Conservation (phyloP, 768 basidiomycete genomes). For the Russula emetica region DNA sequence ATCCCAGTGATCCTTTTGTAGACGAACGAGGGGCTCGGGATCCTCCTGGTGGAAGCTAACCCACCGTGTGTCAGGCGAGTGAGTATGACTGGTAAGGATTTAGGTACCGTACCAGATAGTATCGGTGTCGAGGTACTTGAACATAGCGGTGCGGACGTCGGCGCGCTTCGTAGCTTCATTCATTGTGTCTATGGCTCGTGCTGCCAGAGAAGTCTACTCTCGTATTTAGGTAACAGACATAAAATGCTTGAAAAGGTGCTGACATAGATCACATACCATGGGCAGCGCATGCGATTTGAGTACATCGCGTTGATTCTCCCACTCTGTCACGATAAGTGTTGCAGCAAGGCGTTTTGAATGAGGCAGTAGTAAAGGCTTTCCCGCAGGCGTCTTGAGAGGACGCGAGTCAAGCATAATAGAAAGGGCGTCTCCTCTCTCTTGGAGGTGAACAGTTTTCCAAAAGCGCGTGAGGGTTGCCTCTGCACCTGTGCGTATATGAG, state of each 20-base stretch:
- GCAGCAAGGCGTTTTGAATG: conserved; percentile 66
- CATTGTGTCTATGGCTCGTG: conserved; percentile 85
- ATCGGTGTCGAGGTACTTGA: conserved; percentile 91
- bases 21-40: conserved; percentile 65
- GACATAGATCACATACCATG: conserved; percentile 51
- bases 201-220: conserved; percentile 78
- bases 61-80: conserved; percentile 11
- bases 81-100: background rate
- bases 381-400: conserved; percentile 82
- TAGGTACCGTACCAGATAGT: conserved; percentile 66
- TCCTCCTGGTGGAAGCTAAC: conserved; percentile 77
- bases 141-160: conserved; percentile 62
- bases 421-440: conserved; percentile 49
- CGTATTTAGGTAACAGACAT: background rate
- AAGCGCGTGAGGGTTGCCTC: conserved; percentile 85
- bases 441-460: conserved; percentile 89
- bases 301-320: conserved; percentile 87
- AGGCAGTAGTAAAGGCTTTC: conserved; percentile 72
- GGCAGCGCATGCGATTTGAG: conserved; percentile 90
- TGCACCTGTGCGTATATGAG: conserved; percentile 51
- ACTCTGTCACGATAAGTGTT: conserved; percentile 86
- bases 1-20: conserved; percentile 84
- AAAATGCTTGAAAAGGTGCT: background rate
- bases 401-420: conserved; percentile 77
- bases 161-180: conserved; percentile 49